A percentile compares a stretch with the other conserved stretches of the same genome.
Evolutionary conservation across 2,329 filamentous ascomycete genomes (phyloP).

Genomic region (Sclerotinia trifoliorum): DNA sequence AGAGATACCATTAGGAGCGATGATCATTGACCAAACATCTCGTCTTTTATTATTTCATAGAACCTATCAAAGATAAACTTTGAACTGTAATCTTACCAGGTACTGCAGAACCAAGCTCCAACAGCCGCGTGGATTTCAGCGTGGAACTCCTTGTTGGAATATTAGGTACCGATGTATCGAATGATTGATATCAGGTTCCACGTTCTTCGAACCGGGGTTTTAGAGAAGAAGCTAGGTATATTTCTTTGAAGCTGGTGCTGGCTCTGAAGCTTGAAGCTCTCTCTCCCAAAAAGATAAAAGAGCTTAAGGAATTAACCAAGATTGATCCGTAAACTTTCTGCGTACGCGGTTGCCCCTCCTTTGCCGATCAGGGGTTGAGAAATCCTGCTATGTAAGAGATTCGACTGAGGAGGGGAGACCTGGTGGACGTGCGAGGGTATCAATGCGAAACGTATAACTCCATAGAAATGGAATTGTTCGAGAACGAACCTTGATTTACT

Average conservation of each 20-base stretch:
- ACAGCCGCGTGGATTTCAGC: no score
- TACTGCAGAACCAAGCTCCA: no score
- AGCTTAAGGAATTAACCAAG: neutral
- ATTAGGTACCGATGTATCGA: neutral
- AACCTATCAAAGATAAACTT: neutral
- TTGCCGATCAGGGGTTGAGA: conserved; percentile 19
- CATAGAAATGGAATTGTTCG: neutral
- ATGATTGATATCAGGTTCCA: neutral
- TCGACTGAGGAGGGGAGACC: neutral
- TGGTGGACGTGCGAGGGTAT: neutral
- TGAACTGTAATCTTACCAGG: no score
- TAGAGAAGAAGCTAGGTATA: no score
- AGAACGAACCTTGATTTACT: neutral
- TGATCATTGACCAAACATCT: neutral
- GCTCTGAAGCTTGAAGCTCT: no score
- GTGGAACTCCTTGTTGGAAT: no score
- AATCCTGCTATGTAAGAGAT: neutral
- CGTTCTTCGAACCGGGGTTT: neutral
- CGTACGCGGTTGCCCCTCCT: neutral
- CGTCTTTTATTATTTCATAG: neutral
- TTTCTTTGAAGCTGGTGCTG: no score
- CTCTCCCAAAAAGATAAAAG: neutral
- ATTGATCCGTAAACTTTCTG: neutral
- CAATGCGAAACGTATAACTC: neutral
- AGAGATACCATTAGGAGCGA: neutral